Conservation (phyloP, 306 rosid genomes). For the Gastrolobium villosum region DNA sequence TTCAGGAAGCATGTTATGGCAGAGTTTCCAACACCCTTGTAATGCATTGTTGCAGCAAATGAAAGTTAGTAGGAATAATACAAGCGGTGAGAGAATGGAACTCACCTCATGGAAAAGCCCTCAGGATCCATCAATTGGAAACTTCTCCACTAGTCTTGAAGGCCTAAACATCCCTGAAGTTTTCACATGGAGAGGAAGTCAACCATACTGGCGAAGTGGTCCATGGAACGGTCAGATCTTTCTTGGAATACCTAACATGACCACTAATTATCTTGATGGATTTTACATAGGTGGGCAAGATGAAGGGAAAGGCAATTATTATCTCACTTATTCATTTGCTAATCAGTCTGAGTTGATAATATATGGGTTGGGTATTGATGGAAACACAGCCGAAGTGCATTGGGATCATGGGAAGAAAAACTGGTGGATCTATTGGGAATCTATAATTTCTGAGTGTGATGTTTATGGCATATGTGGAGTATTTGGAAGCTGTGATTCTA, state of each 20-base stretch:
- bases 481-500: constrained; percentile 39
- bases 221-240: constrained; percentile 54
- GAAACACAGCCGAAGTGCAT: background rate
- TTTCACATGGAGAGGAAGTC: constrained; percentile 46
- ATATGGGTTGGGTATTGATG: constrained; percentile 26
- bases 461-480: constrained; percentile 52
- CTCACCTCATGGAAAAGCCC: constrained; percentile 52
- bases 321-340: background rate
- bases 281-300: background rate
- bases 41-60: constrained; percentile 27
- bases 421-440: background rate
- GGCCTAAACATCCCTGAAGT: constrained; percentile 37
- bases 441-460: constrained; percentile 34
- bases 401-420: background rate
- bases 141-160: constrained; percentile 23
- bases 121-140: constrained; percentile 51
- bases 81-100: constrained; percentile 1
- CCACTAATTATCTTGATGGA: constrained; percentile 30
- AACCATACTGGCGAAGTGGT: constrained; percentile 55
- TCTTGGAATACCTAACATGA: constrained; percentile 47
- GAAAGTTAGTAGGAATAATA: constrained; percentile 20
- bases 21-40: constrained; percentile 51
- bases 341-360: background rate
- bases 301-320: constrained; percentile 40
- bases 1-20: constrained; percentile 33